phyloP scores from a whole-genome alignment of 73 alveolate genomes.

The Tetrahymena borealis region DNA sequence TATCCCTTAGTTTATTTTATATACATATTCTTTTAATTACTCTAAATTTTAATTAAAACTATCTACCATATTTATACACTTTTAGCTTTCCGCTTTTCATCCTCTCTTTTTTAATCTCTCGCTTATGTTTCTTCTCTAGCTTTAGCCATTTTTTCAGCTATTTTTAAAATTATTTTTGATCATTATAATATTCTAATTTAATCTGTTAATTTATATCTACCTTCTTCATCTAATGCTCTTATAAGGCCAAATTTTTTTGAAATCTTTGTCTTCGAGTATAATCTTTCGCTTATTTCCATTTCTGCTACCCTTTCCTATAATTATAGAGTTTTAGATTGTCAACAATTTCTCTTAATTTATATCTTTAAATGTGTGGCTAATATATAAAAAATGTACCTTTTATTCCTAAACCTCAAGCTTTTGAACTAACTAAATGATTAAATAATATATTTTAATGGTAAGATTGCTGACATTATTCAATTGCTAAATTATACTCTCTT shows the following conservation, averaged over 20 bases:
- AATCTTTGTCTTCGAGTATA: not conserved
- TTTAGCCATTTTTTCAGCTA: conserved; percentile 31
- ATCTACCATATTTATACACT: not conserved
- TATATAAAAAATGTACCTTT: not conserved
- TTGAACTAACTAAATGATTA: not conserved
- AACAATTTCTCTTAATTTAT: not conserved
- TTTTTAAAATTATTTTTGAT: not conserved
- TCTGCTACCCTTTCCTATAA: not conserved
- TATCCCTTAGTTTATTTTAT: not conserved
- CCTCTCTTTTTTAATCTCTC: conserved; percentile 21
- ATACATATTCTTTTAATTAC: not conserved
- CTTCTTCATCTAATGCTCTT: not conserved
- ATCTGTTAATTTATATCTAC: not conserved
- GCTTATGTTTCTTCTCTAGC: conserved; percentile 32
- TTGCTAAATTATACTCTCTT: not conserved
- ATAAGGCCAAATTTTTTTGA: not conserved
- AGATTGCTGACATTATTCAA: not conserved
- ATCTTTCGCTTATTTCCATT: not conserved
- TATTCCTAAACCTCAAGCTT: not conserved
- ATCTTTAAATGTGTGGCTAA: not conserved
- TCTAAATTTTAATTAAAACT: too few relatives aligned
- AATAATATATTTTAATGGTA: not conserved
- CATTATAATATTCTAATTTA: not conserved
- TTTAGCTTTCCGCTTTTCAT: conserved; percentile 6
- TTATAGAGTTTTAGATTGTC: not conserved